Evolutionary conservation across 1,139 yeast species (phyloP).

Genomic region (Pneumocystis wakefieldiae): DNA sequence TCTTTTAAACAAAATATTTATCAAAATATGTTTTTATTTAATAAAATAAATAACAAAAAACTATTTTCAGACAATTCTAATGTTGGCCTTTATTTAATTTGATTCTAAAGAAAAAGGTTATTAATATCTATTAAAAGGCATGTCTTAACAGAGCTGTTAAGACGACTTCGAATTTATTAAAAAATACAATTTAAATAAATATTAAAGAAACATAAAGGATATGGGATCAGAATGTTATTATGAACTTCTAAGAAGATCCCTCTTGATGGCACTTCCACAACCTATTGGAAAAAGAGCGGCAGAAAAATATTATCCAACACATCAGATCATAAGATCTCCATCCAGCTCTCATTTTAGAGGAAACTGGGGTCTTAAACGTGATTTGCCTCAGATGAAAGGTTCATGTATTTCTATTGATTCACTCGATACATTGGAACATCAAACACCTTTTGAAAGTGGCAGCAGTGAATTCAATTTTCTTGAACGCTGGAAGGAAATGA

Average conservation of each 20-base stretch:
- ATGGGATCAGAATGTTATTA: neutral
- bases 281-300: neutral
- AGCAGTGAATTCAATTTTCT: neutral
- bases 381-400: neutral
- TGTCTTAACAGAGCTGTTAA: no score
- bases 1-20: no score
- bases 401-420: neutral
- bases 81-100: no score
- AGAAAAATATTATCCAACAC: conserved; percentile 1
- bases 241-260: neutral
- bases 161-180: neutral
- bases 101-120: no score
- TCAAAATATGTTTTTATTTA: no score
- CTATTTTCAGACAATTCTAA: no score
- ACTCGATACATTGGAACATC: neutral
- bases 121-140: no score
- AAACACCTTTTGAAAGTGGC: neutral
- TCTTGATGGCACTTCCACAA: neutral
- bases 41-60: no score
- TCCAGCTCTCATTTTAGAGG: neutral
- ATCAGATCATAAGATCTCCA: neutral
- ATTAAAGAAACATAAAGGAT: neutral
- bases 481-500: conserved; percentile 1
- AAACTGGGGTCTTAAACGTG: conserved; percentile 1
- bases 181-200: neutral